A percentile compares a stretch with the other conserved stretches of the same genome.
These are phyloP conservation scores for Xanthoconium stramineum DNA, from an alignment of 768 basidiomycete species.

Conservation along the genomic window DNA sequence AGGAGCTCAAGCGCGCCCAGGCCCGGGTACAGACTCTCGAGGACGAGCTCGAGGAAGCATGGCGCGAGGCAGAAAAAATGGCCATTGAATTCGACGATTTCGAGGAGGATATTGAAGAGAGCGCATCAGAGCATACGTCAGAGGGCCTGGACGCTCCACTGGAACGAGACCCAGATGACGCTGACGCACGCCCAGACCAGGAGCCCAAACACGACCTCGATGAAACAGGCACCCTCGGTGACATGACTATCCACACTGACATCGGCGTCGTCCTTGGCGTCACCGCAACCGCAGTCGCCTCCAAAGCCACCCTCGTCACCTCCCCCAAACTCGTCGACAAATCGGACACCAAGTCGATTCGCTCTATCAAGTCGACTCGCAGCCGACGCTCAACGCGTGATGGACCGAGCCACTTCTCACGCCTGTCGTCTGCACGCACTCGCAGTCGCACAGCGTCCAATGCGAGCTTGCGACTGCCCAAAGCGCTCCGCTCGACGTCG, in stretches of 20 bases:
- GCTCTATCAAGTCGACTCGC: conserved; percentile 22
- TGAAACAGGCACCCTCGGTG: conserved; percentile 25
- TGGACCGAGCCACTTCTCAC: conserved; percentile 34
- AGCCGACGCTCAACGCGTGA: conserved; percentile 26
- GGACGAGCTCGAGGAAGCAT: conserved; percentile 75
- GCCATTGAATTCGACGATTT: conserved; percentile 70
- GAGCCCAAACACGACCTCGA: conserved; percentile 18
- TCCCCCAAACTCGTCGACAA: not conserved
- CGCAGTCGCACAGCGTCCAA: conserved; percentile 64
- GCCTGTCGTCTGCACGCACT: conserved; percentile 61
- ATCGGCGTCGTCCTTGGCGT: conserved; percentile 35
- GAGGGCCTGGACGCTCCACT: not conserved
- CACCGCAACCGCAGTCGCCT: conserved; percentile 37
- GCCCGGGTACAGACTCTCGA: conserved; percentile 53
- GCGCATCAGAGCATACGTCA: conserved; percentile 6
- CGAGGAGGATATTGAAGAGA: conserved; percentile 35
- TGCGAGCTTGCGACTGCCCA: conserved; percentile 62
- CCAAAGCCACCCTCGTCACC: conserved; percentile 33
- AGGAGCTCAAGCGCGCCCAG: conserved; percentile 50
- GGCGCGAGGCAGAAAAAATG: conserved; percentile 72
- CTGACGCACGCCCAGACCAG: conserved; percentile 13
- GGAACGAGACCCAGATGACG: not conserved
- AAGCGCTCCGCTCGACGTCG: conserved; percentile 29
- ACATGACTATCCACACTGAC: conserved; percentile 24
- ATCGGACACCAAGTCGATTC: conserved; percentile 25